Conservation (phyloP, 441 rosid genomes). For the Iberis amara region DNA sequence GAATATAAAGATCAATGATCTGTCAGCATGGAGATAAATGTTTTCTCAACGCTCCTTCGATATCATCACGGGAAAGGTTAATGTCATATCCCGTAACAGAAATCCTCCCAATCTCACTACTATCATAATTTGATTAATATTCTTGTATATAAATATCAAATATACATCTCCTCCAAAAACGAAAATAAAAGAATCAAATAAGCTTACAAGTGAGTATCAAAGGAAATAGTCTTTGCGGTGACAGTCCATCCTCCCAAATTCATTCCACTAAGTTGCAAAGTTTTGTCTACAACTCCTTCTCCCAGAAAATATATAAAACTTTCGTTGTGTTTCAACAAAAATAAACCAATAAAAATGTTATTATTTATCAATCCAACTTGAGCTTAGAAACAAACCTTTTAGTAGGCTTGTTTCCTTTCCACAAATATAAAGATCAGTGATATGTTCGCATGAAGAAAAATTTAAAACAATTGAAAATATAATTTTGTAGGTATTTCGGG, state of each 20-base stretch:
- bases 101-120: neutral
- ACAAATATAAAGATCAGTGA: neutral
- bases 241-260: conserved; percentile 8
- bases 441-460: conserved; percentile 1
- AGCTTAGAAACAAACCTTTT: too few relatives aligned
- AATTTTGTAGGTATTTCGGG: too few relatives aligned
- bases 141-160: too few relatives aligned
- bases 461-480: too few relatives aligned
- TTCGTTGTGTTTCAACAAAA: too few relatives aligned
- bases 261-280: neutral
- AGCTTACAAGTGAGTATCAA: too few relatives aligned
- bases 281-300: neutral
- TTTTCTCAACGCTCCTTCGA: neutral
- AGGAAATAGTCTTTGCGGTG: neutral
- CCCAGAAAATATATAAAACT: neutral
- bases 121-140: too few relatives aligned
- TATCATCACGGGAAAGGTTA: neutral
- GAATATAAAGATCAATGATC: neutral
- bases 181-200: too few relatives aligned
- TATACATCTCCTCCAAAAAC: too few relatives aligned
- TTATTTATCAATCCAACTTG: too few relatives aligned
- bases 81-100: neutral
- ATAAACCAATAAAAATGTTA: too few relatives aligned
- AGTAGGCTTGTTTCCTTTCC: neutral
- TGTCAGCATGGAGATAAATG: conserved; percentile 1